Base-by-base conservation (phyloP, 2,329 filamentous ascomycete genomes). In the Mariannaea sp. region DNA sequence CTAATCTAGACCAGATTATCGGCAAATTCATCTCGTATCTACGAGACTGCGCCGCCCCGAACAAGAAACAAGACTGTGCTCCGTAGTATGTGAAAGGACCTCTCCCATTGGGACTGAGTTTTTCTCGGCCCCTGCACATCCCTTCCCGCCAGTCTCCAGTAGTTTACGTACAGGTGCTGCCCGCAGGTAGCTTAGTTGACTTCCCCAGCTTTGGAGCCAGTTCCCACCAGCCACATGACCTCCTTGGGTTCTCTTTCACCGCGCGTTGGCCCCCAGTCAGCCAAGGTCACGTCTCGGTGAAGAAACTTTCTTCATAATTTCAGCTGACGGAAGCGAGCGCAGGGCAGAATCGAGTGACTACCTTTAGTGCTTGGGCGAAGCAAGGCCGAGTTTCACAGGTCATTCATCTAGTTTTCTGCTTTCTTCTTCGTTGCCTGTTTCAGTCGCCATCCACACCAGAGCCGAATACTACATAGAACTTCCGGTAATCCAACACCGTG, bases 231-330 rank as follows among this genome's bases (percentile, higher is more conserved):
- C 53, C 62, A 65, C 59, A 61, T 61, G 62, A 64, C 61, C 59
- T 42, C 24, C 27, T n/a, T n/a, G n/a, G n/a, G n/a, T n/a, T n/a
- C n/a, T 26, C 44, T 42, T 53, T 44, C 33, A 43, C 45, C 35
- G 41, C 49, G 27, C 14, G 29, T 13, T 20, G n/a, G n/a, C 38
- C 54, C 60, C 53, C 44, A 32, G 60, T 59, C 60, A 58, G 50
- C 49, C 27, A 19, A 46, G 45, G 61, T 64, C 60, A 62, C 62
- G 55, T 52, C 38, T 60, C 52, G 58, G 54, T 57, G 56, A 60
- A 57, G 52, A 53, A 49, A 43, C 49, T 35, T 51, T 38, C 35
- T 39, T 19, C 38, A 33, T n/a, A 45, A 49, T 51, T 44, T n/a
- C n/a, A n/a, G n/a, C n/a, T n/a, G n/a, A 47, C 40, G 44, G 48